Base-by-base conservation (phyloP, 306 rosid genomes). In the Cicer chorassanicum region DNA sequence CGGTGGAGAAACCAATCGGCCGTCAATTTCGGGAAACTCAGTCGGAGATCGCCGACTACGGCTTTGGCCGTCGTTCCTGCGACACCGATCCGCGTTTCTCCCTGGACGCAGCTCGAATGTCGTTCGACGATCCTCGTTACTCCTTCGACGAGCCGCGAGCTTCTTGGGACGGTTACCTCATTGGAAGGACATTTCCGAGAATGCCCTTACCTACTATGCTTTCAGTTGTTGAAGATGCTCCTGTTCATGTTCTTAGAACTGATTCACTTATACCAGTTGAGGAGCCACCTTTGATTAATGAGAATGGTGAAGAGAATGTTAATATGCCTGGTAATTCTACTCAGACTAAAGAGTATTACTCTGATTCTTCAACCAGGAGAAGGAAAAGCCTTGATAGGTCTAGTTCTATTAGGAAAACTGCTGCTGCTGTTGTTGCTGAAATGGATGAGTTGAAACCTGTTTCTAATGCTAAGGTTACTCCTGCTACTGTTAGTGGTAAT, bases 1-100 rank as follows among this genome's bases (percentile, higher is more conserved):
- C 93, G 0, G 99, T 94, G 13, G 99, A 94, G 86, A 94, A 94
- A 75, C 97, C 99, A 4, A 94, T 94, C 10, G 89, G 93, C 8
- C 81, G 96, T 10, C 99, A 94, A 75, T 94, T 94, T 82, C 76
- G 96, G 53, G 99, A 94, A 46, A 94, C 99, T 12, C 99, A 94
- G 92, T 94, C 99, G 24, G 99, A 94, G 87, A 94, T 94, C 76
- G 99, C 99, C 1, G 99, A 94, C 64, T 94, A 94, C 21, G 99
- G 99, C 24, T 91, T 84, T n/a, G 99, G 97, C 18, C 84, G 99
- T 14, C 89, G 99, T 6, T 94, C 99, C 4, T 94, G 99, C 82
- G 99, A 94, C 65, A 94, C 97, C 1, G 99, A 94, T 83, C 99
- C 99, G 44, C 73, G 99, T 56, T 92, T 94, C 78, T 93, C 98